phyloP scores from a whole-genome alignment of 1,284 basidiomycete genomes.

The Cutaneotrichosporon sp. region DNA sequence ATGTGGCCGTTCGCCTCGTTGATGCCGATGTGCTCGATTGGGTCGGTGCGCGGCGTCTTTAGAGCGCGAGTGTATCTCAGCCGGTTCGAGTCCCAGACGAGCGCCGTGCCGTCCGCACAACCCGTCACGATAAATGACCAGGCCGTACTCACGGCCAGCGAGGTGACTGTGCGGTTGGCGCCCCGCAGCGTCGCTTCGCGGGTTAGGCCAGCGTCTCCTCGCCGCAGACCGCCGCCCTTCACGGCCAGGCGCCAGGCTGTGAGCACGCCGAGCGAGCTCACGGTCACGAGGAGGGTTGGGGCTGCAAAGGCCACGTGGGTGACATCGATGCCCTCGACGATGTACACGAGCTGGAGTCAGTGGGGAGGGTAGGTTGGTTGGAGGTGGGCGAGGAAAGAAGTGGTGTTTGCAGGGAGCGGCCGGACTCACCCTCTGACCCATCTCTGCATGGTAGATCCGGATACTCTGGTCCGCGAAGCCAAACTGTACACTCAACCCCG shows the following conservation, averaged over 20 bases:
- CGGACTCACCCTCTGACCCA: conserved; percentile 19
- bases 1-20: conserved; percentile 75
- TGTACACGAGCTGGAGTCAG: conserved; percentile 63
- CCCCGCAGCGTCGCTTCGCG: conserved; percentile 74
- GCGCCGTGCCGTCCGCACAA: conserved; percentile 77
- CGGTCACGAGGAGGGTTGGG: conserved; percentile 68
- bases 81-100: conserved; percentile 87
- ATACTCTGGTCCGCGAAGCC: conserved; percentile 48
- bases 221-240: conserved; percentile 34
- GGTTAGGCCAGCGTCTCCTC: conserved; percentile 49
- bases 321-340: conserved; percentile 69
- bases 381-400: too few species aligned
- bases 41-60: conserved; percentile 60
- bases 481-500: conserved; percentile 43
- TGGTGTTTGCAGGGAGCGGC: too few species aligned
- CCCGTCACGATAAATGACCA: conserved; percentile 86
- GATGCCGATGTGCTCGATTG: conserved; percentile 70
- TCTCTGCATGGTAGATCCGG: conserved; percentile 50
- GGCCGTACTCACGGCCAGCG: conserved; percentile 69
- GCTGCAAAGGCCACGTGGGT: conserved; percentile 75
- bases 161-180: conserved; percentile 67
- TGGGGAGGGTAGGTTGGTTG: background rate
- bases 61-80: conserved; percentile 73
- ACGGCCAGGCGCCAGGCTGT: conserved; percentile 68
- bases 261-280: conserved; percentile 71